These are phyloP conservation scores for Penicillium paneum DNA, from an alignment of 2,329 filamentous ascomycete genomes.

Conservation along the genomic window DNA sequence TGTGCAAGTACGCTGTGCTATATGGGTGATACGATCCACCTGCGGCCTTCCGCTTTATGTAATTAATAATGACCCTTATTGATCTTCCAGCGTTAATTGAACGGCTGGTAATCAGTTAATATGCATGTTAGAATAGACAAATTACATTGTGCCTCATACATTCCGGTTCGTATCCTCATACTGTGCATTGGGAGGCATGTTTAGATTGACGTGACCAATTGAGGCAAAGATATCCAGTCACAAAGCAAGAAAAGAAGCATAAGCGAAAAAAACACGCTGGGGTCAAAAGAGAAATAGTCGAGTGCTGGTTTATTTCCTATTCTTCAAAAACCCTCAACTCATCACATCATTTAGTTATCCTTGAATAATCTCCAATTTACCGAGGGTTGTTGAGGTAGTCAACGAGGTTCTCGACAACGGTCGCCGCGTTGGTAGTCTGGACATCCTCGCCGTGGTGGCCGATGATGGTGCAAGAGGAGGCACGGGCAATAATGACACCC, in stretches of 20 bases:
- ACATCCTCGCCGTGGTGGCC: slow-evolving; percentile 76
- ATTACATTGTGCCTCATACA: slow-evolving; percentile 9
- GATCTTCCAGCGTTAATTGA: background rate
- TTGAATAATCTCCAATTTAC: slow-evolving; percentile 44
- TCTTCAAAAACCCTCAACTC: slow-evolving; percentile 23
- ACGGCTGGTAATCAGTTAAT: slow-evolving; percentile 8
- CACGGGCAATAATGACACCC: slow-evolving; percentile 81
- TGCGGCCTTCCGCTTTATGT: slow-evolving; percentile 10
- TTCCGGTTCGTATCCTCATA: background rate
- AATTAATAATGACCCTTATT: slow-evolving; percentile 24
- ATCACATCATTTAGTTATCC: slow-evolving; percentile 16
- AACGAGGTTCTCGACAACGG: slow-evolving; percentile 76
- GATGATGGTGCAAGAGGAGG: slow-evolving; percentile 81
- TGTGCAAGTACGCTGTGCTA: background rate
- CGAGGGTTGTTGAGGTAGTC: slow-evolving; percentile 81
- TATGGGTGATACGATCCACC: slow-evolving; percentile 9
- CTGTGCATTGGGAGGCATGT: slow-evolving; percentile 5
- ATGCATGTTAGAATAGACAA: slow-evolving; percentile 18
- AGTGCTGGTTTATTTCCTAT: slow-evolving; percentile 24
- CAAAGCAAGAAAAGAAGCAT: slow-evolving; percentile 2
- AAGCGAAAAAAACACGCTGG: slow-evolving; percentile 1
- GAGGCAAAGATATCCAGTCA: slow-evolving; percentile 3
- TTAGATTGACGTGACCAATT: background rate
- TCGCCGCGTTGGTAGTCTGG: slow-evolving; percentile 71
- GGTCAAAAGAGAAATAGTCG: slow-evolving; percentile 7